phyloP scores from a whole-genome alignment of 257 asterid genomes.

The Primulina huaijiensis region DNA sequence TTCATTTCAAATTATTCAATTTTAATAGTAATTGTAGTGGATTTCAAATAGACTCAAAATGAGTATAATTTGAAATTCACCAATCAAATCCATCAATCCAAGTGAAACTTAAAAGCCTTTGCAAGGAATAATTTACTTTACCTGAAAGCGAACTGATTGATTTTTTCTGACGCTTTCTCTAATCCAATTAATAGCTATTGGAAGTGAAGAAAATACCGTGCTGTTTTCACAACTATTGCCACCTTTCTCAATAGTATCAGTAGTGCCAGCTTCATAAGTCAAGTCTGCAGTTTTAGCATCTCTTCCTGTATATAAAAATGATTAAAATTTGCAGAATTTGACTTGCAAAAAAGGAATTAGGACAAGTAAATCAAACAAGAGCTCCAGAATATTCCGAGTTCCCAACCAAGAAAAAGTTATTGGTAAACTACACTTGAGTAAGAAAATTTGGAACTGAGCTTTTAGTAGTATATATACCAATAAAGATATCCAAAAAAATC shows the following conservation, averaged over 20 bases:
- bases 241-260: conserved; percentile 43
- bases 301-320: conserved; percentile 42
- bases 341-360: conserved; percentile 1
- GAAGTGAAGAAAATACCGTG: conserved; percentile 79
- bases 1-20: too few species aligned
- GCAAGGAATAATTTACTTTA: conserved; percentile 27
- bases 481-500: not conserved
- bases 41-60: too few species aligned
- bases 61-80: too few species aligned
- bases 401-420: not conserved
- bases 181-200: conserved; percentile 85
- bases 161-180: conserved; percentile 59
- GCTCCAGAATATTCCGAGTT: not conserved
- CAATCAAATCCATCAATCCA: too few species aligned
- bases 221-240: conserved; percentile 51
- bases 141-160: conserved; percentile 76
- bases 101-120: not conserved
- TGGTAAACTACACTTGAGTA: too few species aligned
- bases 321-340: not conserved
- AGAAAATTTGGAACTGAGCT: not conserved
- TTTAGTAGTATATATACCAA: not conserved
- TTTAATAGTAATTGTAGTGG: too few species aligned
- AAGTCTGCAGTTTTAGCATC: conserved; percentile 48
- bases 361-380: conserved; percentile 4
- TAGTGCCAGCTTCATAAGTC: conserved; percentile 39